Percentiles rank a stretch among this genome's conserved stretches.
Conservation (phyloP, 768 basidiomycete species). For the Coprinopsis cinerea region DNA sequence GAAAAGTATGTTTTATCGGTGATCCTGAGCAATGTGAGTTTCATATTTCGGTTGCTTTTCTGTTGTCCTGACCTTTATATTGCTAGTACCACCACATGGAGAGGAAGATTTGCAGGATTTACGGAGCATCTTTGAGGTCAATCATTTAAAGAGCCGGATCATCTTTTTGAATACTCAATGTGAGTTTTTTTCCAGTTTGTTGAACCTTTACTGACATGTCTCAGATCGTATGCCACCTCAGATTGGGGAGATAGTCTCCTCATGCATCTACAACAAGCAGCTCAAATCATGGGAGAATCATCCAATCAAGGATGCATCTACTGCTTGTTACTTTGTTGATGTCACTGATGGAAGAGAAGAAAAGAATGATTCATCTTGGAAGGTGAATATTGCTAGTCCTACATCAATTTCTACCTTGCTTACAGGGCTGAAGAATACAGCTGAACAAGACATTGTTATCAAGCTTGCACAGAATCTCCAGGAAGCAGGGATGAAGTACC, state of each 20-base stretch:
- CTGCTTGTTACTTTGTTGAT: conserved; percentile 68
- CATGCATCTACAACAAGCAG: conserved; percentile 53
- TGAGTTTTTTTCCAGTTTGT: conserved; percentile 26
- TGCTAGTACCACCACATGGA: conserved; percentile 73
- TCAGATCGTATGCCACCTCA: conserved; percentile 82
- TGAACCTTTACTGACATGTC: conserved; percentile 11
- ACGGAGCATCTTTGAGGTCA: conserved; percentile 74
- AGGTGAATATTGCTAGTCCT: conserved; percentile 22
- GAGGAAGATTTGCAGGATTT: conserved; percentile 60
- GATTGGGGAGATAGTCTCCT: conserved; percentile 69
- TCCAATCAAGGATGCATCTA: conserved; percentile 33
- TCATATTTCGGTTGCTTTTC: conserved; percentile 9
- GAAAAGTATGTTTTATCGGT: conserved; percentile 58
- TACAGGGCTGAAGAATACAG: conserved; percentile 42
- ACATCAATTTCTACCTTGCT: neutral
- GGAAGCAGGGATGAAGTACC: conserved; percentile 40
- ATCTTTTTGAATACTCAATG: conserved; percentile 73
- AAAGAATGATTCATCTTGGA: conserved; percentile 25
- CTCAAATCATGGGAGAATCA: conserved; percentile 53
- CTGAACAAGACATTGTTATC: conserved; percentile 52
- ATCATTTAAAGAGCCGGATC: conserved; percentile 44
- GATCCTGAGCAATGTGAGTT: conserved; percentile 60
- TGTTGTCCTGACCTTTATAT: conserved; percentile 12
- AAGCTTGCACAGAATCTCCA: conserved; percentile 55
- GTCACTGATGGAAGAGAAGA: conserved; percentile 31